Base-by-base conservation (phyloP, 192 early-diverging fungal species). In the Coemansia sp. region DNA sequence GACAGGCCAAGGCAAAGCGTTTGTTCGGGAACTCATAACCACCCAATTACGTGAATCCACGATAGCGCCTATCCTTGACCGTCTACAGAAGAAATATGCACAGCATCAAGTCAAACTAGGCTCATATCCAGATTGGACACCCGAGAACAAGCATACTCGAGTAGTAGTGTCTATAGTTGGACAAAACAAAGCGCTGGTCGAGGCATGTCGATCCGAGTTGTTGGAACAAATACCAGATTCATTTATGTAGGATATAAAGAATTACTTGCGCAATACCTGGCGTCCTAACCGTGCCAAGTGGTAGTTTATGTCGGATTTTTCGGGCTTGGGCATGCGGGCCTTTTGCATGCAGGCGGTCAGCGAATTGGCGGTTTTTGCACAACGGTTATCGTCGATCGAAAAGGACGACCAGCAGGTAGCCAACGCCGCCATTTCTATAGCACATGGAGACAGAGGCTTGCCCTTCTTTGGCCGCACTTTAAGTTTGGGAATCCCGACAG, bases 371-470 rank as follows among this genome's bases (percentile, higher is more conserved):
- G 50, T 48, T 18, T 51, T 50, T 21, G 62, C 57, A 49, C 79
- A 81, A 26, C 61, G 63, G 21, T 39, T 38, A 53, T 77, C 63
- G 57, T 81, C 73, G 46, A 69, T 55, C 28, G 72, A 43, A 11
- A 56, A 38, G 19, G 70, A 61, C 7, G 79, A 59, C 79, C 79
- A 81, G 64, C 79, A 81, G 7, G 66, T 70, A 5, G 75, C 55
- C 37, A 81, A 31, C 12, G 72, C 37, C n/a, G 73, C 57, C 79
- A 81, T 81, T 51, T 81, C 63, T 6, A 63, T 19, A 1, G 79
- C 73, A 49, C 79, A 81, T n/a, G 71, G 69, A 14, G 79, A 18
- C n/a, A 61, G 21, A 1, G 47, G 26, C 26, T 60, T 43, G 15
- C 36, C 36, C 60, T 72, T 72, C 48, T 58, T 68, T 14, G 53